These are phyloP conservation scores for Ganoderma multipileum DNA, from an alignment of 1,284 basidiomycete genomes.

Conservation along the genomic window DNA sequence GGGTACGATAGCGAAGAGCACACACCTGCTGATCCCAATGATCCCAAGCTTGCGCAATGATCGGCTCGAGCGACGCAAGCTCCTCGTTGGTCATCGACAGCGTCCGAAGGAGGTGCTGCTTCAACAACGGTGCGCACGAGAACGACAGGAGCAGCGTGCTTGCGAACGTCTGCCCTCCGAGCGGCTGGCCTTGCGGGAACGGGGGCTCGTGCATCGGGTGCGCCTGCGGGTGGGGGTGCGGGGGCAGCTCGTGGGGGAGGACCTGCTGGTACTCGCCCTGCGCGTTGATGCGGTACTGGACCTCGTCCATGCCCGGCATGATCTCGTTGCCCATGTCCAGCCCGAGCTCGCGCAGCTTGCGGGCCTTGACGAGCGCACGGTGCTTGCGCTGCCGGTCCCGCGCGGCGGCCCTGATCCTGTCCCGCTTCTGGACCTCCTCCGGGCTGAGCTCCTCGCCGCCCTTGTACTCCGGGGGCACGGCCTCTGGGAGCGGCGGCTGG, in stretches of 20 bases:
- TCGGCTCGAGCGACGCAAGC: constrained; percentile 75
- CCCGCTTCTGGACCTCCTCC: constrained; percentile 69
- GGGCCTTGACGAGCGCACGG: constrained; percentile 74
- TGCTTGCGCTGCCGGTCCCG: constrained; percentile 82
- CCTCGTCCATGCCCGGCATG: constrained; percentile 63
- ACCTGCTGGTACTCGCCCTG: constrained; percentile 66
- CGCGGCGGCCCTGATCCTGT: constrained; percentile 73
- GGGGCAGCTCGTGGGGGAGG: constrained; percentile 56
- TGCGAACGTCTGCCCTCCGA: constrained; percentile 74
- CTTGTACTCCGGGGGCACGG: constrained; percentile 34
- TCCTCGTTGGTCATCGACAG: constrained; percentile 79
- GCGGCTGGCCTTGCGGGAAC: constrained; percentile 45
- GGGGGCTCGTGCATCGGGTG: constrained; percentile 43
- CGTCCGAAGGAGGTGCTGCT: constrained; percentile 73
- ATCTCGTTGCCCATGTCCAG: constrained; percentile 77
- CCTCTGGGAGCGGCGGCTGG: constrained; percentile 26
- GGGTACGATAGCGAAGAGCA: constrained; percentile 9
- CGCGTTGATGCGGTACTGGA: constrained; percentile 62
- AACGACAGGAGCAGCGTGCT: constrained; percentile 74
- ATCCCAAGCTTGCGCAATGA: constrained; percentile 83
- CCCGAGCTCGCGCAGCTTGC: constrained; percentile 79
- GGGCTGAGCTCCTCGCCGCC: constrained; percentile 56
- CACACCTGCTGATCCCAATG: constrained; percentile 80
- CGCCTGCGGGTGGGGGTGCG: constrained; percentile 36
- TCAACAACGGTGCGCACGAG: constrained; percentile 72